Evolutionary conservation across 495 filamentous ascomycete genomes (phyloP).

Genomic region (Aspergillus baeticus): DNA sequence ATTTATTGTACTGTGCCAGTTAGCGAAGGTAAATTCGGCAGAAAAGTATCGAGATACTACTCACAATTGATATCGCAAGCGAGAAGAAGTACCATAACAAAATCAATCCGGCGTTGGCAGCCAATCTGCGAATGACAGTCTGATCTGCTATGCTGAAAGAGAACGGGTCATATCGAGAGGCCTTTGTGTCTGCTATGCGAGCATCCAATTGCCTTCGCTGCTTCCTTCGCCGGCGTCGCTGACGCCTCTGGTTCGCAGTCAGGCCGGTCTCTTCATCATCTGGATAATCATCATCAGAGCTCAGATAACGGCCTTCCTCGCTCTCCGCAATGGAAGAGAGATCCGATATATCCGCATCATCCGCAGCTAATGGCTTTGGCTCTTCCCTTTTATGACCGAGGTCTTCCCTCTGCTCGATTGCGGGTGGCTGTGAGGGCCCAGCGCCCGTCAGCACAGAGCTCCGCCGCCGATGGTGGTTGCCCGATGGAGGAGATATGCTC

Average conservation of each 20-base stretch:
- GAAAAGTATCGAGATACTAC: constrained; percentile 39
- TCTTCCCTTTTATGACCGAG: constrained; percentile 35
- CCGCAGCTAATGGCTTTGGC: constrained; percentile 34
- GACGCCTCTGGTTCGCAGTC: constrained; percentile 66
- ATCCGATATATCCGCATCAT: constrained; percentile 48
- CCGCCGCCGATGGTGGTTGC: constrained; percentile 56
- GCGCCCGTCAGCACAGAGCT: constrained; percentile 54
- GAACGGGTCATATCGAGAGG: constrained; percentile 38
- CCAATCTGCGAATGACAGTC: constrained; percentile 62
- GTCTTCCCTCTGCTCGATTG: constrained; percentile 47
- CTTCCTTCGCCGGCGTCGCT: constrained; percentile 61
- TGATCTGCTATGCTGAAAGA: constrained; percentile 52
- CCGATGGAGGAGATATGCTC: constrained; percentile 18
- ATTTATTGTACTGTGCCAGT: constrained; percentile 86
- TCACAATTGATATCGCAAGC: constrained; percentile 88
- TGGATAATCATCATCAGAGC: constrained; percentile 68
- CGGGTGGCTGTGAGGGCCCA: constrained; percentile 33
- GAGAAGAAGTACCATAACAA: constrained; percentile 93
- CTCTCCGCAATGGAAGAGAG: constrained; percentile 50
- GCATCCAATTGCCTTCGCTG: constrained; percentile 73
- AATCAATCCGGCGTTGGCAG: constrained; percentile 76
- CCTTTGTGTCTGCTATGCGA: constrained; percentile 58
- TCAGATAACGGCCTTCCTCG: constrained; percentile 56
- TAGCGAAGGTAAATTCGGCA: background rate
- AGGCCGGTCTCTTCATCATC: constrained; percentile 90